Evolutionary conservation across 2,329 filamentous ascomycete genomes (phyloP).

Genomic region (Trichophaea hybrida): DNA sequence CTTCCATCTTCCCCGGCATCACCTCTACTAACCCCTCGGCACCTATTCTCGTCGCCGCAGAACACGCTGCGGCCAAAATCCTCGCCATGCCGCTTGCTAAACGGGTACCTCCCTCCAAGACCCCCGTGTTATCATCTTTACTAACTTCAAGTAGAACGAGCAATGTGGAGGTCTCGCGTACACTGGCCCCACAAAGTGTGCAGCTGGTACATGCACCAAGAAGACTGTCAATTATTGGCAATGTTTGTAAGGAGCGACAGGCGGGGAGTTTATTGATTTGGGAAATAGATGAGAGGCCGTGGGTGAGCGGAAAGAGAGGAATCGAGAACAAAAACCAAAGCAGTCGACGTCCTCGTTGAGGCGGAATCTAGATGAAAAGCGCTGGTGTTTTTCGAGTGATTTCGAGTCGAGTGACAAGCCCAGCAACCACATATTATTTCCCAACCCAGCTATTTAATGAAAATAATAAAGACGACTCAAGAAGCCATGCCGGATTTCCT

Average conservation of each 20-base stretch:
- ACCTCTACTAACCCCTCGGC: slow-evolving; percentile 54
- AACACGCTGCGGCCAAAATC: slow-evolving; percentile 44
- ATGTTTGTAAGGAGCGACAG: neutral
- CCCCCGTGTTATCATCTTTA: neutral
- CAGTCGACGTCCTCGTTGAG: too few relatives aligned
- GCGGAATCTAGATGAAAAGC: too few relatives aligned
- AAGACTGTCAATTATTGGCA: neutral
- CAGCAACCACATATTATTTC: too few relatives aligned
- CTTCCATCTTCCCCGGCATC: slow-evolving; percentile 54
- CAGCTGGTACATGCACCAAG: neutral
- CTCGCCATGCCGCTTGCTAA: slow-evolving; percentile 30
- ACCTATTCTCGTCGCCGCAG: slow-evolving; percentile 49
- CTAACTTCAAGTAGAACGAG: neutral
- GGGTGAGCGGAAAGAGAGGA: too few relatives aligned
- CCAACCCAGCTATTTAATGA: too few relatives aligned
- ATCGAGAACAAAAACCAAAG: too few relatives aligned
- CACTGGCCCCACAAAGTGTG: neutral
- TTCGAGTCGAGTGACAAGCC: too few relatives aligned
- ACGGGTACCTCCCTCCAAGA: neutral
- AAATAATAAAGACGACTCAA: too few relatives aligned
- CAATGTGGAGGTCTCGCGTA: neutral
- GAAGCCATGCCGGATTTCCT: too few relatives aligned
- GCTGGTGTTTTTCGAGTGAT: too few relatives aligned
- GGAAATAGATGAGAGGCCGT: too few relatives aligned
- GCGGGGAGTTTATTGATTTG: too few relatives aligned